Evolutionary conservation across 2,329 filamentous ascomycete genomes (phyloP).

Genomic region (Colletotrichum coccodes): DNA sequence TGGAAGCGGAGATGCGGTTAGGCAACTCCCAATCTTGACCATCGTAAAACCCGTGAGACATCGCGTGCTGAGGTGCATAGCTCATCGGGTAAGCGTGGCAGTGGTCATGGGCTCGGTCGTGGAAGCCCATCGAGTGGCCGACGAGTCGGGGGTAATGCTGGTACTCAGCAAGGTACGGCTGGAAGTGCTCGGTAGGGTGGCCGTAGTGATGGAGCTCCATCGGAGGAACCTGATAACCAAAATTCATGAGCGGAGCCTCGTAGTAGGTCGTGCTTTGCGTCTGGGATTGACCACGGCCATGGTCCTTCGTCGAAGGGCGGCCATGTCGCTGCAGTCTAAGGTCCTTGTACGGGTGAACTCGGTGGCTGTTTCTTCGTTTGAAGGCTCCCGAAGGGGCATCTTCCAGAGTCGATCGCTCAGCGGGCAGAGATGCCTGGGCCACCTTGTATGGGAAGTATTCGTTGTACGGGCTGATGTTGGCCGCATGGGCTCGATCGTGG

Average conservation of each 20-base stretch:
- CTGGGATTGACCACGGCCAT: not conserved
- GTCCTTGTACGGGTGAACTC: not conserved
- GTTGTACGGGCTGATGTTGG: not conserved
- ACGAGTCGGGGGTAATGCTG: not conserved
- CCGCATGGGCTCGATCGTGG: not conserved
- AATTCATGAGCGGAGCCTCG: not conserved
- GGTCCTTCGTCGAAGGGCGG: not conserved
- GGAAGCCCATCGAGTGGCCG: not conserved
- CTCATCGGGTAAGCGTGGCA: not conserved
- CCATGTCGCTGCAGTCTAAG: not conserved
- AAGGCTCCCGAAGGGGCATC: not conserved
- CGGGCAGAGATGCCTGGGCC: not conserved
- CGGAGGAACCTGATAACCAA: not conserved
- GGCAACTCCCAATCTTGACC: not conserved
- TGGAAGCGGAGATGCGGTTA: not conserved
- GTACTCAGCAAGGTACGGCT: not conserved
- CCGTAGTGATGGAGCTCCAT: not conserved
- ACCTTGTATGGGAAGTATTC: not conserved
- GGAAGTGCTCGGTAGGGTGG: not conserved
- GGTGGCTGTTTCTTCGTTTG: not conserved
- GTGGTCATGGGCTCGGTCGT: not conserved
- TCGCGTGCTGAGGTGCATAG: not conserved
- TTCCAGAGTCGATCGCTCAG: not conserved
- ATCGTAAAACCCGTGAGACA: not conserved
- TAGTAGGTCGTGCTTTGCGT: not conserved